Evolutionary conservation across 176 grass and related monocot species (phyloP).

Genomic region (Raddia distichophylla): DNA sequence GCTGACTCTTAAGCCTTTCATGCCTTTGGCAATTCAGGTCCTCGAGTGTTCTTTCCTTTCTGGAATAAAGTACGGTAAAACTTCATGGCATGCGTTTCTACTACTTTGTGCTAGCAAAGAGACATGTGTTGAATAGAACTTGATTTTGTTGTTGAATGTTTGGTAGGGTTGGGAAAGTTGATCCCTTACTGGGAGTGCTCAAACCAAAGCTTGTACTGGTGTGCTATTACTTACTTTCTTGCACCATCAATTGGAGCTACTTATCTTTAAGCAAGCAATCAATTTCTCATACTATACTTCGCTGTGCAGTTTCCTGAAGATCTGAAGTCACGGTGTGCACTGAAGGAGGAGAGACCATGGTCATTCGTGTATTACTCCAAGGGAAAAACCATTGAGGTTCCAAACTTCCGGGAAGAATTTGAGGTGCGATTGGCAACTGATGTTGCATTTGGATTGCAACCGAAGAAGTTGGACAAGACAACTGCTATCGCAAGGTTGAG

Average conservation of each 20-base stretch:
- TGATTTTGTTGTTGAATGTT: constrained; percentile 9
- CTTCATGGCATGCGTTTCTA: constrained; percentile 22
- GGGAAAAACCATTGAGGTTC: constrained; percentile 50
- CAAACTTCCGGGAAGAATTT: constrained; percentile 49
- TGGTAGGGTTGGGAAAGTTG: constrained; percentile 56
- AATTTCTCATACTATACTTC: not conserved
- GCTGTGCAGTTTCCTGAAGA: constrained; percentile 68
- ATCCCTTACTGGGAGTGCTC: constrained; percentile 63
- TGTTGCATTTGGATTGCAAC: constrained; percentile 56
- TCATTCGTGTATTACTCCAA: constrained; percentile 71
- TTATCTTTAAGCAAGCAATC: not conserved
- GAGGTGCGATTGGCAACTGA: constrained; percentile 53
- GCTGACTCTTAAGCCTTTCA: constrained; percentile 74
- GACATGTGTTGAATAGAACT: constrained; percentile 25
- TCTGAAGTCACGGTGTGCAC: constrained; percentile 40
- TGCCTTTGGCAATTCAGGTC: constrained; percentile 63
- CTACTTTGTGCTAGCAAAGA: constrained; percentile 18
- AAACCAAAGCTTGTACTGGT: constrained; percentile 82
- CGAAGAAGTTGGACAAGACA: constrained; percentile 57
- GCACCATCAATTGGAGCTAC: not conserved
- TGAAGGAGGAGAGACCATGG: constrained; percentile 45
- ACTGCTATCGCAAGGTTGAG: constrained; percentile 72
- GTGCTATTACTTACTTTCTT: constrained; percentile 16
- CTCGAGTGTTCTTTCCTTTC: constrained; percentile 95
- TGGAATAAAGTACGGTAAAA: constrained; percentile 66